phyloP scores from a whole-genome alignment of 352 stramenopile species.

The Blastocystis sp. region DNA sequence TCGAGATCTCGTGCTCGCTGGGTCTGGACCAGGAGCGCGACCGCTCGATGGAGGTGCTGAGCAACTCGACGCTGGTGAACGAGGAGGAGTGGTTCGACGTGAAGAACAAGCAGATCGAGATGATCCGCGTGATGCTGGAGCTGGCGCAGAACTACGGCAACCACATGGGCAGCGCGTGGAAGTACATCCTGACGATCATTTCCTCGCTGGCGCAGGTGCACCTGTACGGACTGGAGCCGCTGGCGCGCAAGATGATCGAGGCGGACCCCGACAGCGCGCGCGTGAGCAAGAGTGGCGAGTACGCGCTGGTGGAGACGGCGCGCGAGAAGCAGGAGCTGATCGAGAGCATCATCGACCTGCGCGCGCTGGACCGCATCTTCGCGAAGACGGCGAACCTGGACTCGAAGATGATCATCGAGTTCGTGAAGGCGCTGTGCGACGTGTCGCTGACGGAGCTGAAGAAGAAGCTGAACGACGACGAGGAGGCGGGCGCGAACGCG shows the following conservation, averaged over 20 bases:
- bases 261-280: constrained; percentile 81
- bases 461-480: constrained; percentile 43
- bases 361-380: constrained; percentile 88
- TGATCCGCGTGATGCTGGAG: constrained; percentile 92
- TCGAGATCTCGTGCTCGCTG: constrained; percentile 86
- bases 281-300: constrained; percentile 61
- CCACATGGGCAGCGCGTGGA: constrained; percentile 94
- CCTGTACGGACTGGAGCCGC: constrained; percentile 78
- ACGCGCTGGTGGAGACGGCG: constrained; percentile 78
- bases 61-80: constrained; percentile 93
- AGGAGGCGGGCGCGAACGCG: neutral
- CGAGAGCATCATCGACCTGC: constrained; percentile 83
- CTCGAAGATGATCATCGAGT: constrained; percentile 84
- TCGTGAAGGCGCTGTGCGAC: constrained; percentile 86
- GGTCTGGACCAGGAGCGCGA: constrained; percentile 90
- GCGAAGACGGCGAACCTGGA: constrained; percentile 84
- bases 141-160: constrained; percentile 95
- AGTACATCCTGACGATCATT: constrained; percentile 91
- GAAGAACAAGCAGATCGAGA: constrained; percentile 95
- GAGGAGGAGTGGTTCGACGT: constrained; percentile 87
- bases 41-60: constrained; percentile 92
- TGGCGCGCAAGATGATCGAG: constrained; percentile 74
- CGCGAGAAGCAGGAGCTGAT: constrained; percentile 85
- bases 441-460: constrained; percentile 88
- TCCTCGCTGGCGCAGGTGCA: constrained; percentile 95